Conservation (phyloP, 148 eudicot genomes). For the Rhododendron mucronatum region DNA sequence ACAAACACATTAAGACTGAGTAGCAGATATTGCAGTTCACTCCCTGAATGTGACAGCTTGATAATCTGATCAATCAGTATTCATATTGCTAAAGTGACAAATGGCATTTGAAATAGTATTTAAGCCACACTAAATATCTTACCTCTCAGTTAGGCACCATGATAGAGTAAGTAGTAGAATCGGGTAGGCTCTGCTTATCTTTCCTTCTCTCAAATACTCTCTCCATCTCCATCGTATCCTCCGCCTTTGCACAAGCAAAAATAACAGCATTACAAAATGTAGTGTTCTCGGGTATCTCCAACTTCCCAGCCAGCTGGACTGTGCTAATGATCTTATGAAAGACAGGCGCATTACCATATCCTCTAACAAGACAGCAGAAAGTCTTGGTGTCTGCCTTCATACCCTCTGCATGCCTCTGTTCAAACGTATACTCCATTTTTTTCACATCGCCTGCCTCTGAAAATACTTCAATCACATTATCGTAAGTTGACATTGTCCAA, state of each 20-base stretch:
- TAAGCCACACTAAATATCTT: background rate
- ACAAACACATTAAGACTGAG: background rate
- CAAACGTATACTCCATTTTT: conserved; percentile 74
- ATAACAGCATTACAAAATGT: conserved; percentile 70
- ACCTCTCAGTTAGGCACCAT: conserved; percentile 28
- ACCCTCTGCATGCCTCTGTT: conserved; percentile 86
- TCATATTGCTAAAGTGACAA: background rate
- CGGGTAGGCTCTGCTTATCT: conserved; percentile 57
- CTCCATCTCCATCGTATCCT: conserved; percentile 89
- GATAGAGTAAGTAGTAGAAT: conserved; percentile 47
- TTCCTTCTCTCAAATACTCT: conserved; percentile 75
- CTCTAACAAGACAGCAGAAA: conserved; percentile 78
- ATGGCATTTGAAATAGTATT: background rate
- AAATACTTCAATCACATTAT: conserved; percentile 88
- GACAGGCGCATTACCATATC: conserved; percentile 73
- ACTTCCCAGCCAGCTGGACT: conserved; percentile 72
- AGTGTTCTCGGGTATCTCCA: conserved; percentile 83
- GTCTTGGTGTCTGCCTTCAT: conserved; percentile 86
- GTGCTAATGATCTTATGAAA: conserved; percentile 68
- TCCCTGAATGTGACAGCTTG: background rate
- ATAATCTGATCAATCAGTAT: conserved; percentile 1
- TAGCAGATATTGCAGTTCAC: background rate
- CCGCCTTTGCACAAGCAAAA: conserved; percentile 78
- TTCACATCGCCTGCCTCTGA: conserved; percentile 75
- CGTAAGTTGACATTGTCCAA: conserved; percentile 94